A percentile compares a stretch with the other conserved stretches of the same genome.
phyloP scores from a whole-genome alignment of 306 rosid species.

The Ormosia emarginata region DNA sequence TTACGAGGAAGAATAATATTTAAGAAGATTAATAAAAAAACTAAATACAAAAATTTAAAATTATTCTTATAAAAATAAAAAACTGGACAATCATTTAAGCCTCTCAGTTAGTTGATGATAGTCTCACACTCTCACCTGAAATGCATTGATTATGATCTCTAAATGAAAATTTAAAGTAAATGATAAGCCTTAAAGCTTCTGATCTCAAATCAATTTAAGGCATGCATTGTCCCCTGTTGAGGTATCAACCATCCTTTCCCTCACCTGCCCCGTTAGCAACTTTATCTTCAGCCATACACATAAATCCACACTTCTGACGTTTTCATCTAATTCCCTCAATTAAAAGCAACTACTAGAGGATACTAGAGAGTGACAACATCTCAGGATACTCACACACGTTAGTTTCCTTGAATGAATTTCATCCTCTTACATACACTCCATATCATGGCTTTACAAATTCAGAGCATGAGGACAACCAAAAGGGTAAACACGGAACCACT shows the following conservation, averaged over 20 bases:
- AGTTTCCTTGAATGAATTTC: not conserved
- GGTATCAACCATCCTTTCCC: constrained; percentile 44
- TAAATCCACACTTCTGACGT: constrained; percentile 18
- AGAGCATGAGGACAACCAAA: constrained; percentile 33
- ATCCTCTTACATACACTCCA: not conserved
- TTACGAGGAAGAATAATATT: no score
- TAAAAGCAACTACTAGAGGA: not conserved
- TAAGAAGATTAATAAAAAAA: no score
- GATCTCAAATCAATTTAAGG: constrained; percentile 30
- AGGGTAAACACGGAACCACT: constrained; percentile 15
- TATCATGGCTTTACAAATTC: not conserved
- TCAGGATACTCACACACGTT: not conserved
- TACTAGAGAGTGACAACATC: constrained; percentile 23
- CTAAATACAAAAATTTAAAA: no score
- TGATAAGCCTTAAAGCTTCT: constrained; percentile 16
- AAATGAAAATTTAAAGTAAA: constrained; percentile 30
- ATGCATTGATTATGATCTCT: constrained; percentile 29
- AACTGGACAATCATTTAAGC: not conserved
- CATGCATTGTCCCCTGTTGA: constrained; percentile 50
- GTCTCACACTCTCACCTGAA: constrained; percentile 28
- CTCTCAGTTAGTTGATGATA: constrained; percentile 10
- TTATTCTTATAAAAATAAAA: not conserved
- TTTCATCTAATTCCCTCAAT: not conserved
- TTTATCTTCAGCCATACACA: constrained; percentile 30
- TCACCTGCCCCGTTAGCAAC: constrained; percentile 35